Conservation (phyloP, 768 basidiomycete species). For the Boletus reticuloceps region DNA sequence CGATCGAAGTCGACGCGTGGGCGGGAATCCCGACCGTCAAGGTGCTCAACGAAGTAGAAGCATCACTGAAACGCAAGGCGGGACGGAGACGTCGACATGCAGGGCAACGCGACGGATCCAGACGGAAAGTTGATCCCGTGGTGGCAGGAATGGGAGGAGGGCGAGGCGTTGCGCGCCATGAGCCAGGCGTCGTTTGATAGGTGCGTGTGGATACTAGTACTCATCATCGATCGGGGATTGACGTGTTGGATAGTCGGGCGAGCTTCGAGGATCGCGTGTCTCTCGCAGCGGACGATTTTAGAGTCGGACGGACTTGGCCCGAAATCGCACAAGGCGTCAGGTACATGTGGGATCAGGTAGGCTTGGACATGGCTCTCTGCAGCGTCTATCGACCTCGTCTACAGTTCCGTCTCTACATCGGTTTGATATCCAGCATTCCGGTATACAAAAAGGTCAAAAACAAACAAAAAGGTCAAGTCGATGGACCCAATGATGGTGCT, state of each 20-base stretch:
- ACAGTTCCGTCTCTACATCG: constrained; percentile 33
- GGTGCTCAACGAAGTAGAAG: constrained; percentile 25
- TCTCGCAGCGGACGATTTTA: constrained; percentile 31
- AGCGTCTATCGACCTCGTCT: neutral
- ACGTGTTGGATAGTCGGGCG: constrained; percentile 1
- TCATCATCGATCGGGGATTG: neutral
- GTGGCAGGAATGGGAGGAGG: constrained; percentile 35
- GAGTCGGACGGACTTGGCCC: constrained; percentile 30
- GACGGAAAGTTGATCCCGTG: constrained; percentile 25
- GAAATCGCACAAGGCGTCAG: constrained; percentile 29
- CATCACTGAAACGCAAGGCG: constrained; percentile 12
- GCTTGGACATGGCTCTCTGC: neutral
- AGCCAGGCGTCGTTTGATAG: constrained; percentile 25
- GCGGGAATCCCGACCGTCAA: constrained; percentile 24
- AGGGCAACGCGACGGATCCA: constrained; percentile 18
- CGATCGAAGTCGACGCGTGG: constrained; percentile 27
- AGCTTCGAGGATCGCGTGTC: constrained; percentile 22
- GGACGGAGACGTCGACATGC: constrained; percentile 15
- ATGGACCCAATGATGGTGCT: constrained; percentile 30
- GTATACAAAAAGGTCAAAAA: constrained; percentile 29
- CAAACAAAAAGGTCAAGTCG: constrained; percentile 14
- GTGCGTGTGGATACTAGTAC: constrained; percentile 12
- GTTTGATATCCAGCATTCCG: constrained; percentile 29
- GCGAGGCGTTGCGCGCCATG: constrained; percentile 20
- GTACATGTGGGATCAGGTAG: constrained; percentile 31